These are phyloP conservation scores for Linderniella brevidens DNA, from an alignment of 257 asterid genomes.

Conservation along the genomic window DNA sequence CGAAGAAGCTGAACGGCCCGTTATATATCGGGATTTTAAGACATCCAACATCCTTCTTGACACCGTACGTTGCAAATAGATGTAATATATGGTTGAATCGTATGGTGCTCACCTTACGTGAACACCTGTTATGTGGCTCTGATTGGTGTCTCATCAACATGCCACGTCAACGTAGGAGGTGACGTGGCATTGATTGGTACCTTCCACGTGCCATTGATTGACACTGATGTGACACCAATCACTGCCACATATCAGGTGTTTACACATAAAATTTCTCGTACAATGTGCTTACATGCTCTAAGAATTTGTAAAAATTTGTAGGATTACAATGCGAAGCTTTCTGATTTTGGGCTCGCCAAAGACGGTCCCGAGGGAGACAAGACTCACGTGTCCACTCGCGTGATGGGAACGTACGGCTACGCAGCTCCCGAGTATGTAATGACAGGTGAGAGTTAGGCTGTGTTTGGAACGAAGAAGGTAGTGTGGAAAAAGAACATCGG, in stretches of 20 bases:
- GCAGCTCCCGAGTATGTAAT: constrained; percentile 78
- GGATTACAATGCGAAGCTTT: constrained; percentile 78
- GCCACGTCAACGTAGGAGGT: too few species aligned
- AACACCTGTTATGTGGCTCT: too few species aligned
- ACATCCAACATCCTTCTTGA: constrained; percentile 58
- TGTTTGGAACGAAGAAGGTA: too few species aligned
- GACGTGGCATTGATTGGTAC: too few species aligned
- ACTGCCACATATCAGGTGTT: too few species aligned
- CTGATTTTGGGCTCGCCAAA: constrained; percentile 83
- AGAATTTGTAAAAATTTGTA: constrained; percentile 10
- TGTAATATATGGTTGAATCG: too few species aligned
- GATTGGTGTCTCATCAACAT: too few species aligned
- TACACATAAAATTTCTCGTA: too few species aligned
- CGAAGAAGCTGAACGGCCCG: constrained; percentile 67
- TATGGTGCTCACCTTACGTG: background rate
- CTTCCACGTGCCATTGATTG: too few species aligned
- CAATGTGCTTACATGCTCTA: constrained; percentile 11
- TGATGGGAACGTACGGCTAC: constrained; percentile 81
- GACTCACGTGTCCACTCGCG: constrained; percentile 75
- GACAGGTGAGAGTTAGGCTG: constrained; percentile 29
- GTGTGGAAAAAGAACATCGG: too few species aligned
- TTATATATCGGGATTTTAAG: constrained; percentile 60
- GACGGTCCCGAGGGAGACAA: constrained; percentile 76
- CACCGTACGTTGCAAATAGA: constrained; percentile 26
- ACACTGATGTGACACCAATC: too few species aligned